These are phyloP conservation scores for Pythium dissotocum DNA, from an alignment of 352 stramenopile species.

Conservation along the genomic window DNA sequence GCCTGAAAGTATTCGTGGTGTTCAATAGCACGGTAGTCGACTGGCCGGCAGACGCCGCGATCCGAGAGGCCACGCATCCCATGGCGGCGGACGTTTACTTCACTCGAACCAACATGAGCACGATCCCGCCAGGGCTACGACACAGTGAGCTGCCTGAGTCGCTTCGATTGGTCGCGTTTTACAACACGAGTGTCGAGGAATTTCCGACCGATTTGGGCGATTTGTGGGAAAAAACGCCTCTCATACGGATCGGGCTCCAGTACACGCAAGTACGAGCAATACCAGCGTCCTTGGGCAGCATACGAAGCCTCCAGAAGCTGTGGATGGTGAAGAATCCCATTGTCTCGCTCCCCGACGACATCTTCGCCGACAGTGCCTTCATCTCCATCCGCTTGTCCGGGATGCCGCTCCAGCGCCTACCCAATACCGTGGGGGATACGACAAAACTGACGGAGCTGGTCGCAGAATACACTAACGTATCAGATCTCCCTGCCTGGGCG, in stretches of 20 bases:
- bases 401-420: conserved; percentile 11
- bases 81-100: background rate
- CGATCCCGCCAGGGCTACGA: background rate
- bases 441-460: conserved; percentile 1
- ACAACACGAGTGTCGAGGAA: background rate
- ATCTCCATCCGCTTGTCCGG: conserved; percentile 4
- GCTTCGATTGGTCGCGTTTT: conserved; percentile 2
- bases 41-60: conserved; percentile 9
- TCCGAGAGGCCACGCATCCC: background rate
- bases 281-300: background rate
- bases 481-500: conserved; percentile 5
- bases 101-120: background rate
- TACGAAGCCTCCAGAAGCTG: conserved; percentile 2
- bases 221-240: background rate
- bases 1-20: background rate
- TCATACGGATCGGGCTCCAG: conserved; percentile 5
- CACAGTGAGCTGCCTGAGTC: conserved; percentile 1
- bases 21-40: conserved; percentile 14
- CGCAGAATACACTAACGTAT: conserved; percentile 15
- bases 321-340: conserved; percentile 10
- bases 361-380: conserved; percentile 1
- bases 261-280: background rate
- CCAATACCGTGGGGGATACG: conserved; percentile 6
- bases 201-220: conserved; percentile 11
- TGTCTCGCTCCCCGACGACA: background rate